These are phyloP conservation scores for Phoma sp. DNA, from an alignment of 2,329 filamentous ascomycete genomes.

Conservation along the genomic window DNA sequence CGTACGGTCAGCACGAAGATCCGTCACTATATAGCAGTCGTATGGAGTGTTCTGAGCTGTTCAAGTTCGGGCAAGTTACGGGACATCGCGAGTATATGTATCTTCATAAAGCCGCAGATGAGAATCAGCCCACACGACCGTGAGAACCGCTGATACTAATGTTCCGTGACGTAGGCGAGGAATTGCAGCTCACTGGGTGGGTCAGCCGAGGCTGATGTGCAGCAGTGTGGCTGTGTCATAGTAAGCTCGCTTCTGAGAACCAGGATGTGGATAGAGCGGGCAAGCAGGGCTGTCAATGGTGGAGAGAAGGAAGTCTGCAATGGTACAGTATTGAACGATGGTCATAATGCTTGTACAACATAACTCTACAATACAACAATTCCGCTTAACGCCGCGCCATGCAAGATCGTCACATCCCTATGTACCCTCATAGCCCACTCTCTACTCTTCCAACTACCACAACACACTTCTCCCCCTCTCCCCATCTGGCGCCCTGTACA, in stretches of 20 bases:
- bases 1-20: neutral
- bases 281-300: too few species aligned
- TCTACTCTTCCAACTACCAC: too few species aligned
- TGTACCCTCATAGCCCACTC: too few species aligned
- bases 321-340: too few species aligned
- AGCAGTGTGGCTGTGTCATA: constrained; percentile 4
- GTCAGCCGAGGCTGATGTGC: constrained; percentile 7
- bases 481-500: too few species aligned
- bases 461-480: too few species aligned
- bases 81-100: neutral
- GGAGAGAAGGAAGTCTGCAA: too few species aligned
- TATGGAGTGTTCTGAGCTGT: neutral
- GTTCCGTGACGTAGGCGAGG: neutral
- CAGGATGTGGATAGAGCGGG: too few species aligned
- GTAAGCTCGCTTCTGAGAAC: neutral
- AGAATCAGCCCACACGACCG: neutral
- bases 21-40: neutral
- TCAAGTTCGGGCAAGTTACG: neutral
- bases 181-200: neutral
- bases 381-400: too few species aligned
- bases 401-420: too few species aligned
- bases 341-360: too few species aligned
- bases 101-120: neutral
- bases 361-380: too few species aligned
- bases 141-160: neutral